Base-by-base conservation (phyloP, 2,329 filamentous ascomycete genomes). In the Fusarium circinatum region DNA sequence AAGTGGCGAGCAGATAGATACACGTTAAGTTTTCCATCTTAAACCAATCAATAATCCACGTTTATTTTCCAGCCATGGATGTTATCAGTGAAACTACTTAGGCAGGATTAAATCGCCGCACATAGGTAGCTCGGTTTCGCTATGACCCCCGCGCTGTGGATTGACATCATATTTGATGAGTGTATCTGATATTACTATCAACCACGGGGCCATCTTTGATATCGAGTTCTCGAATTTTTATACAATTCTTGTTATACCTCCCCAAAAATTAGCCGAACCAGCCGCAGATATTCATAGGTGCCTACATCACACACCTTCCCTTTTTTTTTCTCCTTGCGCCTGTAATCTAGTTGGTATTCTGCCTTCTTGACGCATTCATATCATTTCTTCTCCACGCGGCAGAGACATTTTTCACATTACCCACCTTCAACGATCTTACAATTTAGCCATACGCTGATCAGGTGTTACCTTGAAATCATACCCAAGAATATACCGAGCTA, bases 111-210 rank as follows among this genome's bases (percentile, higher is more conserved):
- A 72, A 24, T 61, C 55, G 55, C 62, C 47, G 42, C 42, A 67
- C 44, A 30, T 71, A 32, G 26, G 26, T 48, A 22, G 49, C 63
- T 47, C 32, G 52, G 64, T 48, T 38, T 58, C 54, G 52, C 39
- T 30, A 54, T 49, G 42, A 44, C 45, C 52, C 70, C 71, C 67
- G 44, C 65, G 65, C 45, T 54, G 44, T 56, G 57, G 41, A 70
- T 69, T 74, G 71, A 70, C 72, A 74, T 74, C 72, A 74, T 74
- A 51, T 60, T 66, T 42, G 20, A 58, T 68, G 49, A 34, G 63
- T 45, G 30, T 41, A 30, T 47, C 22, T 58, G 51, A 68, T 44
- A 55, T 34, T 42, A 28, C n/a, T 41, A 47, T 56, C 36, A 60
- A 55, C 28, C 14, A 39, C 45, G 34, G n/a, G 12, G 41, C 34